Evolutionary conservation across 2,329 filamentous ascomycete species (phyloP), one percentile per base, ranked within the genome.

Genomic region (Colletotrichum theobromicola): DNA sequence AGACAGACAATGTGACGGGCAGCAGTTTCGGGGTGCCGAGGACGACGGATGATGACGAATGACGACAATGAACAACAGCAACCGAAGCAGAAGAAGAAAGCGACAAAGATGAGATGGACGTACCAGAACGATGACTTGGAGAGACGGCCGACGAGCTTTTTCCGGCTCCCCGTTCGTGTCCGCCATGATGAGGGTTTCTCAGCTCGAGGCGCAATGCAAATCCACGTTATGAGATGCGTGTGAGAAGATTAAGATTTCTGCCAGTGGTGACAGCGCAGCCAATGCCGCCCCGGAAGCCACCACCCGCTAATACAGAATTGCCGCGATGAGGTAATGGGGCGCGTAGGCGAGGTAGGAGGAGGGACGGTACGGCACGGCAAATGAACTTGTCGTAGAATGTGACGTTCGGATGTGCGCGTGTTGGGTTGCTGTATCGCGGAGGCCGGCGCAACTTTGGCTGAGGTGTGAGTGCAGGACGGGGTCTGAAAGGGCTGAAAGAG

Each of bases 81-180:
- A 62, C 58, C 16, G n/a, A 37, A 35, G 21, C 16, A 13, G 16
- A 16, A n/a, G n/a, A 28, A 34, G 24, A 66, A 34, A 21, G 28
- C 24, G 61, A 62, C 32, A 34, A 62, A 75, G 67, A 74, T 65
- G 32, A 57, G 63, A 58, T n/a, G 46, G 67, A 89, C 93, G 87
- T 86, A 95, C 93, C 87, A 95, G 83, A 74, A 95, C 88, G 84
- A 95, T 94, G 61, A 95, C 92, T 84, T 95, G 93, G 84, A 95
- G 85, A 53, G 91, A 90, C 82, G 91, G 88, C 30, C 30, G 57
- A 55, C 16, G 53, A 50, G 58, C 53, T 35, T 63, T 64, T 13
- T 73, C 72, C 5, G 69, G 58, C 67, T 71, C 67, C 30, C 68
- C 72, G 65, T 74, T 67, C 16, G 68, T 72, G 26, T 72, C 72